Conservation (phyloP, 106 monocot genomes). For the Cymbidium sinense region DNA sequence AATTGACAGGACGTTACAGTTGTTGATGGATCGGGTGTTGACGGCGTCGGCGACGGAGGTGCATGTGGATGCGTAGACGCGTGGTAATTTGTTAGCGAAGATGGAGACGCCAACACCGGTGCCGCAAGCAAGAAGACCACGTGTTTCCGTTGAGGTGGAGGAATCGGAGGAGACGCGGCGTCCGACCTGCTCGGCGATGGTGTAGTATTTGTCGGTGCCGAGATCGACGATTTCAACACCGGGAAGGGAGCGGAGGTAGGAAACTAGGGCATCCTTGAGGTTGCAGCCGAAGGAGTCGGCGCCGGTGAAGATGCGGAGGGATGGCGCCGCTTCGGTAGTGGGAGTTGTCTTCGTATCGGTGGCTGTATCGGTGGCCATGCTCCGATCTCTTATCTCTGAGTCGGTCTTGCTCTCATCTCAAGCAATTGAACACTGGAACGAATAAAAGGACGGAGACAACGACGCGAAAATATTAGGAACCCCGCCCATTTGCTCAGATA, state of each 20-base stretch:
- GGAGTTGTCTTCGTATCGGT: neutral
- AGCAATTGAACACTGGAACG: too few relatives aligned
- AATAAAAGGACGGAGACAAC: too few relatives aligned
- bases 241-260: conserved; percentile 64
- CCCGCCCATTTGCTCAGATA: too few relatives aligned
- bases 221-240: conserved; percentile 53
- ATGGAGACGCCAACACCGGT: conserved; percentile 85
- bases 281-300: conserved; percentile 67
- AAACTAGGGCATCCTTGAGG: conserved; percentile 53
- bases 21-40: conserved; percentile 82
- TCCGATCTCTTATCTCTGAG: neutral
- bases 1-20: conserved; percentile 90
- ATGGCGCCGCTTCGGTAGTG: neutral
- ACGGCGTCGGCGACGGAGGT: conserved; percentile 56
- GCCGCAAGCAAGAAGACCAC: conserved; percentile 79
- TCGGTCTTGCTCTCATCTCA: too few relatives aligned
- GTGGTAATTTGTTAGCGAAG: conserved; percentile 90
- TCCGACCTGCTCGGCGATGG: conserved; percentile 46
- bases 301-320: conserved; percentile 54
- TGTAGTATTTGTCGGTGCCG: conserved; percentile 76
- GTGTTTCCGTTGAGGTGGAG: conserved; percentile 19
- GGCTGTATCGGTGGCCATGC: conserved; percentile 8
- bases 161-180: conserved; percentile 33
- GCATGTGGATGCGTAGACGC: conserved; percentile 80
- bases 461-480: too few relatives aligned